A percentile compares a stretch with the other conserved stretches of the same genome.
These are phyloP conservation scores for Penicillium desertorum DNA, from an alignment of 495 filamentous ascomycete genomes.

Conservation along the genomic window DNA sequence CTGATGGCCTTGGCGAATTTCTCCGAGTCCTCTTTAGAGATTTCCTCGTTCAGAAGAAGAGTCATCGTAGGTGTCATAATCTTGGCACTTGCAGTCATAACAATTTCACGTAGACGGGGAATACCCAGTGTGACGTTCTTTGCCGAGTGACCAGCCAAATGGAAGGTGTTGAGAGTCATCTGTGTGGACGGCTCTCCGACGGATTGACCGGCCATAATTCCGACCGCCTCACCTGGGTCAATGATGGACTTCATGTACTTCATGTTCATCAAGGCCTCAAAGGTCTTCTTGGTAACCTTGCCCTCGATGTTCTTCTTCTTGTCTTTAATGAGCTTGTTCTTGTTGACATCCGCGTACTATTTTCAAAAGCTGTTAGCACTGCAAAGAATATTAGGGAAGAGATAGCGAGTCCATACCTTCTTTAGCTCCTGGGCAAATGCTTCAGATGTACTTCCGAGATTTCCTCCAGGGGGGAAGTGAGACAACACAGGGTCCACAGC, in stretches of 20 bases:
- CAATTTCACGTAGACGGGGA: constrained; percentile 92
- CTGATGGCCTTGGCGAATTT: constrained; percentile 90
- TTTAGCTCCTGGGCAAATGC: constrained; percentile 68
- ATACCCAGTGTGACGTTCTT: constrained; percentile 99
- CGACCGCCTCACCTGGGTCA: constrained; percentile 98
- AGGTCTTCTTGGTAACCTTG: constrained; percentile 66
- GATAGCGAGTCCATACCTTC: constrained; percentile 41
- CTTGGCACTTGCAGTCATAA: constrained; percentile 89
- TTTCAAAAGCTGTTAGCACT: constrained; percentile 22
- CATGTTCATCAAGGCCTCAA: constrained; percentile 77
- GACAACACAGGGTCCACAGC: constrained; percentile 76
- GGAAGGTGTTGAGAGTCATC: constrained; percentile 99
- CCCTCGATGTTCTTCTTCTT: constrained; percentile 64
- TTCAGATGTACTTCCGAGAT: constrained; percentile 86
- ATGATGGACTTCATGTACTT: constrained; percentile 92
- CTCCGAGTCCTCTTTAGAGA: constrained; percentile 67
- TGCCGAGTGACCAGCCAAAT: constrained; percentile 95
- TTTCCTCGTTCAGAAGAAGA: constrained; percentile 69
- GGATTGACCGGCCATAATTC: constrained; percentile 94
- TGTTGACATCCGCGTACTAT: constrained; percentile 74
- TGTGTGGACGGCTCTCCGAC: constrained; percentile 97
- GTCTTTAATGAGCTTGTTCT: constrained; percentile 71
- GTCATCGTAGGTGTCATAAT: constrained; percentile 95
- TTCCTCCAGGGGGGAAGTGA: constrained; percentile 68
- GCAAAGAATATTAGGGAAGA: neutral